A percentile compares a stretch with the other conserved stretches of the same genome.
phyloP scores from a whole-genome alignment of 1,139 yeast species.

The Blastobotrys persicus region DNA sequence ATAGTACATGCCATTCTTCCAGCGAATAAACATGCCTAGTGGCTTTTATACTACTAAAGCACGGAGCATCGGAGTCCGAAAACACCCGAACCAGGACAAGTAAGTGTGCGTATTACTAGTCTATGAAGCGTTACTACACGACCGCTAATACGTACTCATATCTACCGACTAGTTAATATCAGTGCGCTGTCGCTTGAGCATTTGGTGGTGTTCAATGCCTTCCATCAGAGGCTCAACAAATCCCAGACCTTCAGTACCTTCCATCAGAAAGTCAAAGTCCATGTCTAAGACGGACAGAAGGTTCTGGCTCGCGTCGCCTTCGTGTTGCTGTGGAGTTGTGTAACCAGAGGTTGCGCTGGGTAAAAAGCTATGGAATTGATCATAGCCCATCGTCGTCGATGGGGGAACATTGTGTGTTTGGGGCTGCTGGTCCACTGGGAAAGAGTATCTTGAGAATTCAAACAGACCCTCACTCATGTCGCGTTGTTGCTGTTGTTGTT shows the following conservation, averaged over 20 bases:
- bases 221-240: slow-evolving; percentile 90
- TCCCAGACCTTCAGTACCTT: slow-evolving; percentile 69
- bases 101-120: too few species aligned
- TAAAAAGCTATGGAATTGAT: too few species aligned
- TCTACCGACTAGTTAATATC: background rate
- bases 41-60: too few species aligned
- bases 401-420: slow-evolving; percentile 10
- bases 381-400: too few species aligned
- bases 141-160: too few species aligned
- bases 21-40: too few species aligned
- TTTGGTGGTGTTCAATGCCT: slow-evolving; percentile 61
- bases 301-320: slow-evolving; percentile 15
- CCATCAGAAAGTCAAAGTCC: slow-evolving; percentile 51
- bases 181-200: slow-evolving; percentile 15
- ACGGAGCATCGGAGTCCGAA: too few species aligned
- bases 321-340: slow-evolving; percentile 1
- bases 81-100: too few species aligned
- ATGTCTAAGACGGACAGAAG: slow-evolving; percentile 29
- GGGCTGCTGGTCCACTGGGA: slow-evolving; percentile 5
- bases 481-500: slow-evolving; percentile 10
- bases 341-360: background rate
- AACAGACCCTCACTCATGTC: slow-evolving; percentile 8
- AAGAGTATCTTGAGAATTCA: slow-evolving; percentile 15
- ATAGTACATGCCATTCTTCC: too few species aligned
- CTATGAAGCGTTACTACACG: too few species aligned